A percentile compares a stretch with the other conserved stretches of the same genome.
Conservation (phyloP, 2,329 filamentous ascomycete genomes). For the Verticillium klebahnii region DNA sequence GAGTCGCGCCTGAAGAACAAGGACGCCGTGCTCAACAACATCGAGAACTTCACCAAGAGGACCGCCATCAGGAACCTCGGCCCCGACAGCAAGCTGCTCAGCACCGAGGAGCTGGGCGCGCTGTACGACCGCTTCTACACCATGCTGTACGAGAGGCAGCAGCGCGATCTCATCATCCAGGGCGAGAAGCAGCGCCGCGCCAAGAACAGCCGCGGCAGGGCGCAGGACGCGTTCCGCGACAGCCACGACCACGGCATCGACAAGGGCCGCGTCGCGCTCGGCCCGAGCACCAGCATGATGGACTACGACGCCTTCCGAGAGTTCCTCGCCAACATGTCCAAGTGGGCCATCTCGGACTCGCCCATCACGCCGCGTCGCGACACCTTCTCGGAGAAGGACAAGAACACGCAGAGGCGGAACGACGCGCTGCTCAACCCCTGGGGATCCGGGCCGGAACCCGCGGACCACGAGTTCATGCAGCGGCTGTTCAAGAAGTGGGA, state of each 20-base stretch:
- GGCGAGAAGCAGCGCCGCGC: constrained; percentile 66
- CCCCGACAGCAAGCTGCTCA: constrained; percentile 89
- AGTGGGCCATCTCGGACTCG: constrained; percentile 89
- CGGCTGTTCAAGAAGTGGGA: constrained; percentile 89
- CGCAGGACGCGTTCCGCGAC: constrained; percentile 26
- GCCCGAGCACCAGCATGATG: constrained; percentile 88
- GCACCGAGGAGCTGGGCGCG: constrained; percentile 77
- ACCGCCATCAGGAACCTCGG: constrained; percentile 95
- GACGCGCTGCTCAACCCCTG: constrained; percentile 39
- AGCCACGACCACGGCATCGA: constrained; percentile 56
- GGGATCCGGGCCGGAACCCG: constrained; percentile 60
- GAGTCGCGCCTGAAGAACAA: constrained; percentile 91
- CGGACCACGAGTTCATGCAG: constrained; percentile 91
- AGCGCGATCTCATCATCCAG: constrained; percentile 71
- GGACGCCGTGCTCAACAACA: constrained; percentile 87
- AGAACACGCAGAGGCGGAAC: constrained; percentile 27
- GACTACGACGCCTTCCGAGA: constrained; percentile 96
- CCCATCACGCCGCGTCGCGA: constrained; percentile 54
- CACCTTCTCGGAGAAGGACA: constrained; percentile 40
- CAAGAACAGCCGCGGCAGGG: constrained; percentile 56
- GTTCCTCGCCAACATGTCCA: constrained; percentile 83
- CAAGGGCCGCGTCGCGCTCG: constrained; percentile 81
- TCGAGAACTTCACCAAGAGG: constrained; percentile 94
- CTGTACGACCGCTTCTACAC: constrained; percentile 94
- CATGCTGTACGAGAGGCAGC: constrained; percentile 85